phyloP scores from a whole-genome alignment of 2,329 filamentous ascomycete genomes.

The Colletotrichum paranaense region DNA sequence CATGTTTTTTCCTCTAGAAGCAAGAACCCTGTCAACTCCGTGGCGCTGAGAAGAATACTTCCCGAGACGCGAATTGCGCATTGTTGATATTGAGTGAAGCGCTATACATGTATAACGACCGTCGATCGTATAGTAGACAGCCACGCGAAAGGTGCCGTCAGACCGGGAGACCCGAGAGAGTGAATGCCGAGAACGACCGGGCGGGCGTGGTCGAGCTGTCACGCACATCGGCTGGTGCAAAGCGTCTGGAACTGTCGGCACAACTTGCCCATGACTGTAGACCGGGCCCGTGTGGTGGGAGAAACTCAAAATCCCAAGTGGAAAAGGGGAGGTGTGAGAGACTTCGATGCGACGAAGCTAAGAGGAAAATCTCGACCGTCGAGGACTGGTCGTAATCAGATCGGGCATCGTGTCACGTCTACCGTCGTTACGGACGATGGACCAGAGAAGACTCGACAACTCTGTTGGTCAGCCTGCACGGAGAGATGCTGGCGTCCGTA shows the following conservation, averaged over 20 bases:
- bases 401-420: neutral
- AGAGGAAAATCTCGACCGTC: neutral
- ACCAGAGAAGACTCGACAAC: neutral
- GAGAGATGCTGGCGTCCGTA: slow-evolving; percentile 1
- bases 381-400: neutral
- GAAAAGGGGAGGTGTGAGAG: neutral
- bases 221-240: slow-evolving; percentile 5
- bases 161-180: slow-evolving; percentile 19
- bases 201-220: slow-evolving; percentile 9
- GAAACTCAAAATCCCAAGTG: slow-evolving; percentile 5
- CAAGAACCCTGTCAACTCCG: neutral
- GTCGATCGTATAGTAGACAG: neutral
- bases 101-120: neutral
- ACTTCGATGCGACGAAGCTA: neutral
- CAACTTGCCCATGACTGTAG: slow-evolving; percentile 17
- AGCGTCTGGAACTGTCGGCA: slow-evolving; percentile 22
- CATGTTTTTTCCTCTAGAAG: neutral
- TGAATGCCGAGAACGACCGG: slow-evolving; percentile 22
- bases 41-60: neutral
- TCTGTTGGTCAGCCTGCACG: neutral
- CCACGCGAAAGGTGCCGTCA: slow-evolving; percentile 9
- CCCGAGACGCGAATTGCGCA: neutral
- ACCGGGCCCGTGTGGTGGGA: slow-evolving; percentile 7
- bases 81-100: slow-evolving; percentile 4
- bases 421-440: neutral